These are phyloP conservation scores for Peronospora farinosa DNA, from an alignment of 352 stramenopile genomes.

Conservation along the genomic window DNA sequence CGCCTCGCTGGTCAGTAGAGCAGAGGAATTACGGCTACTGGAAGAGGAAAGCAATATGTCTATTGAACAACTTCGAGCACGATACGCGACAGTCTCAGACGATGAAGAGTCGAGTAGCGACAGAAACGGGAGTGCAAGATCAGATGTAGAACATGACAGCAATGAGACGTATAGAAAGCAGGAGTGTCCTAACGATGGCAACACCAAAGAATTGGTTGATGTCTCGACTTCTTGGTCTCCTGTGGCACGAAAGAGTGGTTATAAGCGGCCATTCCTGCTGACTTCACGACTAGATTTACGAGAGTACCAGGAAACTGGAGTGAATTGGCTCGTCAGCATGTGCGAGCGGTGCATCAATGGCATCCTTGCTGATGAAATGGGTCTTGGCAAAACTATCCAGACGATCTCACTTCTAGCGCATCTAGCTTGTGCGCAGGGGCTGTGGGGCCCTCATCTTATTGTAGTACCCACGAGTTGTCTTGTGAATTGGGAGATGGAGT, in stretches of 20 bases:
- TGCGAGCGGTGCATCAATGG: slow-evolving; percentile 96
- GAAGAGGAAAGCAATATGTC: slow-evolving; percentile 90
- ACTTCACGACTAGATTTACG: slow-evolving; percentile 57
- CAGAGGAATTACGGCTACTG: slow-evolving; percentile 85
- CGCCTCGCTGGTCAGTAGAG: slow-evolving; percentile 32
- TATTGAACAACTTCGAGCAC: slow-evolving; percentile 74
- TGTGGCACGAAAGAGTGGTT: slow-evolving; percentile 24
- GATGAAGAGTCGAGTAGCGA: slow-evolving; percentile 6
- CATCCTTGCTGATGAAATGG: slow-evolving; percentile 98
- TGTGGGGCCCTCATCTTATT: slow-evolving; percentile 98
- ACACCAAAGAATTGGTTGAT: slow-evolving; percentile 5
- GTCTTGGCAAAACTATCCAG: slow-evolving; percentile 97
- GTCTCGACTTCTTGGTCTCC: background rate
- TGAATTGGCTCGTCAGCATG: slow-evolving; percentile 98
- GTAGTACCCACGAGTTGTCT: slow-evolving; percentile 97
- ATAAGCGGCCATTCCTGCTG: slow-evolving; percentile 65
- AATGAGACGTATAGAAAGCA: slow-evolving; percentile 6
- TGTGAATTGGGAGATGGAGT: slow-evolving; percentile 99
- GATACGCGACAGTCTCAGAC: slow-evolving; percentile 31
- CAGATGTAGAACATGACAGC: slow-evolving; percentile 4
- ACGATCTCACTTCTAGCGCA: slow-evolving; percentile 97
- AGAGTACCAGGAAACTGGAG: slow-evolving; percentile 77
- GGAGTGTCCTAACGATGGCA: slow-evolving; percentile 1
- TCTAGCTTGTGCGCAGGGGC: slow-evolving; percentile 81
- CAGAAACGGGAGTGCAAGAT: background rate